These are phyloP conservation scores for Chaetomium cochliodes DNA, from an alignment of 495 filamentous ascomycete species.

Conservation along the genomic window DNA sequence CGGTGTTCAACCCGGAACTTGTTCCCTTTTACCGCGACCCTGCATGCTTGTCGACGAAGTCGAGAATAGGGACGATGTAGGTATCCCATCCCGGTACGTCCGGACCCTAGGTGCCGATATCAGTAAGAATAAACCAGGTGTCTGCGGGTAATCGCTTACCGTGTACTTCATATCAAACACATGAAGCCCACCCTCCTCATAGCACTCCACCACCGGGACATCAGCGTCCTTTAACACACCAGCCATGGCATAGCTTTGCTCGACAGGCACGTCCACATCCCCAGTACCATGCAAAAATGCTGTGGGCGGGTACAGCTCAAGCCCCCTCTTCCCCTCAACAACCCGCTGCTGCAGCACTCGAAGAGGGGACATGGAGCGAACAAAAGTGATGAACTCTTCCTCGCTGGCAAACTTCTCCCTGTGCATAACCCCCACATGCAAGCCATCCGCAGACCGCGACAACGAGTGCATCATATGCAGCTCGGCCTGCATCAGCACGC, in stretches of 20 bases:
- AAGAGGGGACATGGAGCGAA: slow-evolving; percentile 24
- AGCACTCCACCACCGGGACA: slow-evolving; percentile 30
- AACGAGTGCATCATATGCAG: slow-evolving; percentile 27
- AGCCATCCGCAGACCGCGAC: slow-evolving; percentile 1
- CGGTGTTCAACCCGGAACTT: no score
- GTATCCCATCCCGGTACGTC: slow-evolving; percentile 29
- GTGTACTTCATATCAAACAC: slow-evolving; percentile 34
- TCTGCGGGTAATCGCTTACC: slow-evolving; percentile 12
- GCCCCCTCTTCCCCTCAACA: slow-evolving; percentile 3
- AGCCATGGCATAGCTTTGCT: slow-evolving; percentile 30
- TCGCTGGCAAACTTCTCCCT: slow-evolving; percentile 28
- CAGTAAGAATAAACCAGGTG: not conserved
- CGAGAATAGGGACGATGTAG: slow-evolving; percentile 30
- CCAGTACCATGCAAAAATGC: slow-evolving; percentile 34
- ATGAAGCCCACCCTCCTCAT: slow-evolving; percentile 29
- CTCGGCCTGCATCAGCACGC: slow-evolving; percentile 32
- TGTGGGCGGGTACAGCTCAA: slow-evolving; percentile 28
- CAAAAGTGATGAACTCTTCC: slow-evolving; percentile 23
- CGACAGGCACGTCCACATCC: slow-evolving; percentile 26
- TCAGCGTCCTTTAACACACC: slow-evolving; percentile 21
- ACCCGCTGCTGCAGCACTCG: slow-evolving; percentile 18
- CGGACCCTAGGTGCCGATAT: slow-evolving; percentile 12
- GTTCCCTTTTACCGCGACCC: not conserved
- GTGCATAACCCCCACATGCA: slow-evolving; percentile 28
- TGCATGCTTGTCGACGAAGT: slow-evolving; percentile 29